These are phyloP conservation scores for Leccinum barrowsii DNA, from an alignment of 768 basidiomycete genomes.

Conservation along the genomic window DNA sequence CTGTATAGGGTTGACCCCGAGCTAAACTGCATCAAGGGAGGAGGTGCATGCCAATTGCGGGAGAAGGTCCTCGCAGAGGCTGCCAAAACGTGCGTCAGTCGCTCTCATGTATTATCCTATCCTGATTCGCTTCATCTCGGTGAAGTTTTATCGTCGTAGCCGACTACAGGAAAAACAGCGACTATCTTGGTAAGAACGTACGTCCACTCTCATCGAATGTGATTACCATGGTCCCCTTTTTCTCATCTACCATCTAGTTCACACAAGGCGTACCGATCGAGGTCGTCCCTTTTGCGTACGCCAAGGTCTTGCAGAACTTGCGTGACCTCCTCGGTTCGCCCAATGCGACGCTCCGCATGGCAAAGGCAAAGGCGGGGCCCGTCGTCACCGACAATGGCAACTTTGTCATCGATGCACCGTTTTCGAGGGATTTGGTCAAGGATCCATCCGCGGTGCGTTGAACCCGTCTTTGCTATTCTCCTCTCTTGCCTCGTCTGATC, in stretches of 20 bases:
- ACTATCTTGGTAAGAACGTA: conserved; percentile 78
- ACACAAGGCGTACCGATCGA: conserved; percentile 90
- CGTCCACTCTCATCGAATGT: conserved; percentile 27
- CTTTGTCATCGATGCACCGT: conserved; percentile 96
- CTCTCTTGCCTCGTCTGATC: background rate
- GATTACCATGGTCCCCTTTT: background rate
- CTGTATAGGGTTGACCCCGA: conserved; percentile 69
- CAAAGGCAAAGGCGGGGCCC: conserved; percentile 88
- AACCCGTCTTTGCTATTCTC: background rate
- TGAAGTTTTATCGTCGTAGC: conserved; percentile 76
- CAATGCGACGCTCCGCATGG: conserved; percentile 86
- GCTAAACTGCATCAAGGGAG: conserved; percentile 95
- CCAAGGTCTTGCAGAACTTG: conserved; percentile 75
- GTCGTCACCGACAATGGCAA: conserved; percentile 97
- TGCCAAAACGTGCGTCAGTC: conserved; percentile 62
- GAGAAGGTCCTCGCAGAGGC: conserved; percentile 99
- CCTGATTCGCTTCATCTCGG: conserved; percentile 51
- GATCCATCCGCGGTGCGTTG: conserved; percentile 55
- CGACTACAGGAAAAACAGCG: conserved; percentile 92
- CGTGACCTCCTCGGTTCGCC: conserved; percentile 59
- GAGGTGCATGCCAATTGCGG: conserved; percentile 92
- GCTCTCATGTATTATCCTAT: background rate
- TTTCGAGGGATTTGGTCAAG: conserved; percentile 62
- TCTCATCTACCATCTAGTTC: conserved; percentile 47
- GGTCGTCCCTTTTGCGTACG: conserved; percentile 95